Conservation (phyloP, 2,329 filamentous ascomycete species). For the Aureobasidium pullulans region DNA sequence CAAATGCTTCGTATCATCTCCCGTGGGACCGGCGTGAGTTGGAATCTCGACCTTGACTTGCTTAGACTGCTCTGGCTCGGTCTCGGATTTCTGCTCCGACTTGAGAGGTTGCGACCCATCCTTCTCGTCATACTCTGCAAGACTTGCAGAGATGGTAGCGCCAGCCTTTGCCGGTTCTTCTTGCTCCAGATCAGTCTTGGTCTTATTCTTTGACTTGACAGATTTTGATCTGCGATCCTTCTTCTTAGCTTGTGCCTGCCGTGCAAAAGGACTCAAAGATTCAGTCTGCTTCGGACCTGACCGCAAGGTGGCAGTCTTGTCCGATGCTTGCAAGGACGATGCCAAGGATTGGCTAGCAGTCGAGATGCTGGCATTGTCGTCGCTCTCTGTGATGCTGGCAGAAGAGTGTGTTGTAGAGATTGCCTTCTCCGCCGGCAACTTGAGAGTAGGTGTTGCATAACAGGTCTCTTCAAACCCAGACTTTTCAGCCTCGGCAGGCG, state of each 20-base stretch:
- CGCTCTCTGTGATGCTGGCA: neutral
- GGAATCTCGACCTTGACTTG: neutral
- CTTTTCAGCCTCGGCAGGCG: too few relatives aligned
- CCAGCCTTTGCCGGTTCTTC: neutral
- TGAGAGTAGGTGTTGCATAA: neutral
- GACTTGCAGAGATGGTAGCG: neutral
- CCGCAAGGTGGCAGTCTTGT: conserved; percentile 19
- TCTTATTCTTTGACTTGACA: conserved; percentile 16
- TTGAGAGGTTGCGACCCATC: neutral
- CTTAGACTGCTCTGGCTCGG: neutral
- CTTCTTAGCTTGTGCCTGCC: conserved; percentile 18
- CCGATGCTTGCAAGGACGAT: neutral
- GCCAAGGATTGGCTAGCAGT: neutral
- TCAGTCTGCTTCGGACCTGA: conserved; percentile 29
- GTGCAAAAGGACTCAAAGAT: conserved; percentile 26
- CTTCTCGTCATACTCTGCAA: neutral
- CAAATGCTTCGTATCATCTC: too few relatives aligned
- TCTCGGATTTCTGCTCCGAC: neutral
- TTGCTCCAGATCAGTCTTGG: neutral
- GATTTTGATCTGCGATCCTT: conserved; percentile 18
- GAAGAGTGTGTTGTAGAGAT: neutral
- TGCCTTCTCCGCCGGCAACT: neutral
- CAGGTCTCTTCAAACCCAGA: neutral
- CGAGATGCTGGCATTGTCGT: neutral
- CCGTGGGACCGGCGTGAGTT: too few relatives aligned